These are phyloP conservation scores for Spergularia marina DNA, from an alignment of 148 eudicot genomes.

Conservation along the genomic window DNA sequence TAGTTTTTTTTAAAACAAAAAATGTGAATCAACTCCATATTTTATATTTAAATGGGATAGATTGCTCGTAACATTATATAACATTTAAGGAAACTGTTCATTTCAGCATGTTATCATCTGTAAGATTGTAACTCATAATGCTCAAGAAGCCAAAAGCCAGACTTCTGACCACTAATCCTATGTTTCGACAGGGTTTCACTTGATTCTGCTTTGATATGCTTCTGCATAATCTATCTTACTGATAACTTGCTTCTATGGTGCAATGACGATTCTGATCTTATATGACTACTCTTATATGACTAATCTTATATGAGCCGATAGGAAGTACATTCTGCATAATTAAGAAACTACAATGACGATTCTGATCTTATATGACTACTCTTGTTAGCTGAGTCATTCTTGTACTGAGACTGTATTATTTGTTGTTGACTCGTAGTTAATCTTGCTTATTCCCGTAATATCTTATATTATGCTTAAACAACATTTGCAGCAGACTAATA, in stretches of 20 bases:
- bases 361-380: neutral
- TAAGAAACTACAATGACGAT: neutral
- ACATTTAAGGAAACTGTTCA: too few relatives aligned
- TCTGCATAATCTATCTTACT: neutral
- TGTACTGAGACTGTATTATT: neutral
- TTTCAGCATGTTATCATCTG: too few relatives aligned
- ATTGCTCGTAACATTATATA: too few relatives aligned
- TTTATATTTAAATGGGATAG: too few relatives aligned
- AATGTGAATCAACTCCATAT: too few relatives aligned
- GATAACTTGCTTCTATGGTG: too few relatives aligned
- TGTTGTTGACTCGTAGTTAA: neutral
- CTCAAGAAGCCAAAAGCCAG: too few relatives aligned
- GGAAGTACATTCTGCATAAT: too few relatives aligned
- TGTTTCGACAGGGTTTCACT: neutral
- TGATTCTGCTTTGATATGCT: too few relatives aligned
- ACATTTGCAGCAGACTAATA: constrained; percentile 12
- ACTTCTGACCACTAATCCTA: neutral
- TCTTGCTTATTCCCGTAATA: constrained; percentile 8
- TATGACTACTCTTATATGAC: neutral
- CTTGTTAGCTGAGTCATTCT: neutral
- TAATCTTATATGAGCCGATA: too few relatives aligned
- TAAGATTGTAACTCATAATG: neutral
- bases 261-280: neutral
- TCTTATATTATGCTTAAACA: constrained; percentile 9
- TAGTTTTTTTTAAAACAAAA: neutral